Evolutionary conservation across 768 basidiomycete species (phyloP), one percentile per base, ranked within the genome.

Genomic region (Lyophyllum decastes): DNA sequence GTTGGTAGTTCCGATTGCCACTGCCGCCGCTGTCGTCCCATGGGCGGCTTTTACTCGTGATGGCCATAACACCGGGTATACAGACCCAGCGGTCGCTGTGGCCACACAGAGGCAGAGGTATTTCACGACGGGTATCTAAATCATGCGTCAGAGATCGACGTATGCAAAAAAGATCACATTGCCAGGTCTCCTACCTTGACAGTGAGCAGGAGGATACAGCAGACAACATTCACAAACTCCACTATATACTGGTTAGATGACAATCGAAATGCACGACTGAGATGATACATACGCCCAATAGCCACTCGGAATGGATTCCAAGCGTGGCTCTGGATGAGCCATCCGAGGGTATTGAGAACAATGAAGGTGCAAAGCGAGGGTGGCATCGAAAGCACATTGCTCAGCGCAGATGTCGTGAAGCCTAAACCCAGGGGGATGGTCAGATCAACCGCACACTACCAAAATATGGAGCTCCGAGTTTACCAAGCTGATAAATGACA

Each of bases 221-320:
- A 61, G 27, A 58, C 30, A 22, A 61, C 54, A 49, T 61, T 61
- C 35, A 55, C 19, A 19, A 34, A 26, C 51, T 61, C 60, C 49
- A 61, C 60, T 61, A n/a, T 26, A 12, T n/a, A 8, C 26, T 21
- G 6, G 4, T 40, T 33, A 11, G 24, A 5, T 41, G 24, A 38
- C 35, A 7, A 14, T 10, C 35, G 1, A 41, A 17, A 21, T 12
- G 17, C 26, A 43, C 16, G 41, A 61, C 21, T 14, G 7, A 45
- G 22, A 3, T 21, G 30, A 33, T 26, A 34, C 60, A 6, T 49
- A 58, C 57, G 40, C 3, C 24, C 45, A 35, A 61, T 55, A 1
- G 60, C 60, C 9, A 61, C 53, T 5, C 60, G 52, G 38, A 55
- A 61, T 17, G 60, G 60, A 30, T 61, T 61, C 56, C 54, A 61